These are phyloP conservation scores for Alternaria ethzedia DNA, from an alignment of 2,329 filamentous ascomycete species.

Conservation along the genomic window DNA sequence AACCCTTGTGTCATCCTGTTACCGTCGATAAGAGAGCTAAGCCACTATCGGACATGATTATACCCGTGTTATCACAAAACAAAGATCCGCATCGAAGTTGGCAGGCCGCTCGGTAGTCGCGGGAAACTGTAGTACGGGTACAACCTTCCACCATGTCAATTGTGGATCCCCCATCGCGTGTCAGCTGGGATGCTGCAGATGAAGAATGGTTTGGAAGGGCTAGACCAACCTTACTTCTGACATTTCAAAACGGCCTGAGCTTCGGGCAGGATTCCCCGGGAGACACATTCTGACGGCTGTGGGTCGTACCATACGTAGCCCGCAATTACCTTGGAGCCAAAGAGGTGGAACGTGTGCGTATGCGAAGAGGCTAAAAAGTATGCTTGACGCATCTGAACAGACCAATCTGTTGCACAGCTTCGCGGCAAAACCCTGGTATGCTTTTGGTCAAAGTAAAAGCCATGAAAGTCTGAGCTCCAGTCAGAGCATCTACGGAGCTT, in stretches of 20 bases:
- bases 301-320: slow-evolving; percentile 20
- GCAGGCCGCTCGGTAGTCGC: slow-evolving; percentile 32
- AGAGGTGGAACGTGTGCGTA: slow-evolving; percentile 36
- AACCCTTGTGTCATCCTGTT: not conserved
- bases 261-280: slow-evolving; percentile 39
- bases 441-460: slow-evolving; percentile 23
- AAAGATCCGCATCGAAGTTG: slow-evolving; percentile 9
- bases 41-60: not conserved
- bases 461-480: slow-evolving; percentile 29
- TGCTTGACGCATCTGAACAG: slow-evolving; percentile 32
- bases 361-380: slow-evolving; percentile 35
- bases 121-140: slow-evolving; percentile 29
- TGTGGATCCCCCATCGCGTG: slow-evolving; percentile 36
- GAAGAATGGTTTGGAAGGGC: slow-evolving; percentile 25
- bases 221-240: slow-evolving; percentile 33
- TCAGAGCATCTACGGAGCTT: slow-evolving; percentile 37
- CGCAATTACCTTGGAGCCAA: slow-evolving; percentile 27
- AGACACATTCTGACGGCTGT: slow-evolving; percentile 31
- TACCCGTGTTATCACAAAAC: not conserved
- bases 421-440: slow-evolving; percentile 24
- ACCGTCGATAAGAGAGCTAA: not conserved
- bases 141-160: slow-evolving; percentile 26
- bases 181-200: slow-evolving; percentile 37
- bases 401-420: slow-evolving; percentile 40
- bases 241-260: slow-evolving; percentile 33